These are phyloP conservation scores for Magnaporthales sp. DNA, from an alignment of 2,329 filamentous ascomycete species.

Conservation along the genomic window DNA sequence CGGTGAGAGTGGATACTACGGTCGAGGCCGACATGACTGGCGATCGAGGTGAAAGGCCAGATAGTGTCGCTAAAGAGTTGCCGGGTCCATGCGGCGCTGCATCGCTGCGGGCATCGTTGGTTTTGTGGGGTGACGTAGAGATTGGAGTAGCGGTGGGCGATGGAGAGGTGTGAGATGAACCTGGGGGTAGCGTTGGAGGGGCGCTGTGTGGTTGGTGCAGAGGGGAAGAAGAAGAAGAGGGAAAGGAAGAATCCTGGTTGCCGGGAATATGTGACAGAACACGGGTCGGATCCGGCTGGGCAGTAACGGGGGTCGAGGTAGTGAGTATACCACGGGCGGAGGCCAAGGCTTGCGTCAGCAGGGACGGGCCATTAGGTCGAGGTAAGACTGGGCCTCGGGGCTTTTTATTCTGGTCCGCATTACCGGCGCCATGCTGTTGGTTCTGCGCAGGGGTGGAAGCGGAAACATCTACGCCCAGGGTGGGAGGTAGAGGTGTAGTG, in stretches of 20 bases:
- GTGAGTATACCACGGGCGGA: slow-evolving; percentile 44
- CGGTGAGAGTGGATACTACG: neutral
- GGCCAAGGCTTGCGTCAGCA: slow-evolving; percentile 49
- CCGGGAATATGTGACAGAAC: neutral
- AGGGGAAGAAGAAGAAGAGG: neutral
- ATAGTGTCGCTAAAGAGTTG: neutral
- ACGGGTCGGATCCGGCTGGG: slow-evolving; percentile 4
- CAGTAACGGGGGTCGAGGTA: slow-evolving; percentile 1
- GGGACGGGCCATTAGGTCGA: slow-evolving; percentile 41
- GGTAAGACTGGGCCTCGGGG: slow-evolving; percentile 31
- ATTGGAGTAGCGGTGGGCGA: slow-evolving; percentile 3
- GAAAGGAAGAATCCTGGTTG: neutral
- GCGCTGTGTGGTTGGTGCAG: neutral
- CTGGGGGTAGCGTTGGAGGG: neutral
- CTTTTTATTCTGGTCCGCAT: slow-evolving; percentile 36
- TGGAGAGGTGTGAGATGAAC: neutral
- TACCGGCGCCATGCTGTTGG: slow-evolving; percentile 3
- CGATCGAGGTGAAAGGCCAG: neutral
- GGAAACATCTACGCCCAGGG: slow-evolving; percentile 14
- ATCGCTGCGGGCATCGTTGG: slow-evolving; percentile 4
- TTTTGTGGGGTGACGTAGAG: slow-evolving; percentile 2
- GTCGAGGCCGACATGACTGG: slow-evolving; percentile 5
- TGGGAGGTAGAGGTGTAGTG: slow-evolving; percentile 11
- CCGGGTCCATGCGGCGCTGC: neutral
- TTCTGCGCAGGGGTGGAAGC: slow-evolving; percentile 3